Base-by-base conservation (phyloP, 2,329 filamentous ascomycete genomes). In the Dactylellina haptotyla region DNA sequence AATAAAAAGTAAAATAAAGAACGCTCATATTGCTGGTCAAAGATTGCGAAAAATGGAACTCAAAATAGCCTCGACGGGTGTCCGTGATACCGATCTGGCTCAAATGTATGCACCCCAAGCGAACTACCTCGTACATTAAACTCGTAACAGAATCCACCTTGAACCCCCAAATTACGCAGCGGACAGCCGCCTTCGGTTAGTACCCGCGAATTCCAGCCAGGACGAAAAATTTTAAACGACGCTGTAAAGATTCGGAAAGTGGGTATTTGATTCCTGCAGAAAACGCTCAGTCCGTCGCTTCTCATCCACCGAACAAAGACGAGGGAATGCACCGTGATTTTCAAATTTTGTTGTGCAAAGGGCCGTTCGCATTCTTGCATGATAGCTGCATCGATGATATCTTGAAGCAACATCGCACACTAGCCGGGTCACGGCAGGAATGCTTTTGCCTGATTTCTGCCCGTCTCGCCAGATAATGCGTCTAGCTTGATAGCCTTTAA, bases 401-500 rank as follows among this genome's bases (percentile, higher is more conserved):
- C 43, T 64, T 57, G 57, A 32, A 51, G n/a, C 51, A 63, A 14
- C 16, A 32, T 65, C 53, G 58, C 59, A 65, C 53, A 57, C 58
- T 58, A 54, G 48, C 67, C 53, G 67, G 67, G 50, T 72, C 59
- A 72, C 67, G 67, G 67, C 53, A 72, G 53, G 59, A 72, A 72
- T 48, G 39, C 48, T 54, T 59, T 72, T 34, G 67, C 39, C 54
- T 54, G 45, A 45, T 72, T 72, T 56, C 67, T 65, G 12, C 67
- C 67, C 16, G 28, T 48, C 45, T 72, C 67, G 23, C 67, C 67
- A 32, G 67, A 72, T 32, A 72, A 32, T 25, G 67, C 67, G 32
- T 65, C 53, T 3, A 72, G 67, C 37, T 72, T 72, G 37, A 72
- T 59, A 5, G 59, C 67, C n/a, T 61, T 72, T n/a, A 72, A 41